Conservation (phyloP, 176 grass and related monocot genomes). For the Phoenix dactylifera region DNA sequence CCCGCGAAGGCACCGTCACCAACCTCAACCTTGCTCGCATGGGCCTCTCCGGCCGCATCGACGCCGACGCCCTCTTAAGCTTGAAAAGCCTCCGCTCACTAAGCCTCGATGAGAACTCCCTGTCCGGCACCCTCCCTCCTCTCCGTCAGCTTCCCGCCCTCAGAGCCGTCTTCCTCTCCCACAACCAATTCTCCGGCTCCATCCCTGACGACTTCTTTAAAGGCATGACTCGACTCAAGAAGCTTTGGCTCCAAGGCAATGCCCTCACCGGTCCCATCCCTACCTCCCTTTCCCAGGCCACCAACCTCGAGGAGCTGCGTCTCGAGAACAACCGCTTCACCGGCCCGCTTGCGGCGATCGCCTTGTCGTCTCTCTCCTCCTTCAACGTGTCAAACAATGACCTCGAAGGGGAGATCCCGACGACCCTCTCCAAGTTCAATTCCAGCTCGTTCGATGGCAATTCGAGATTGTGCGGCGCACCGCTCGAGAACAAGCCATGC, state of each 20-base stretch:
- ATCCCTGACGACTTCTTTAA: constrained; percentile 6
- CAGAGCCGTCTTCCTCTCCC: constrained; percentile 7
- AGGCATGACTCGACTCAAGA: constrained; percentile 2
- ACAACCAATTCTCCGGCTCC: not conserved
- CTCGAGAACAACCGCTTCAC: constrained; percentile 12
- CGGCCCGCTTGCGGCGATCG: constrained; percentile 5
- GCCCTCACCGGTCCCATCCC: constrained; percentile 47
- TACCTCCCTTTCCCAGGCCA: constrained; percentile 1
- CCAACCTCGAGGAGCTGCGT: not conserved
- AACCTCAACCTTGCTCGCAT: constrained; percentile 49
- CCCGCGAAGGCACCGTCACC: constrained; percentile 18
- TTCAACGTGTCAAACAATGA: constrained; percentile 63
- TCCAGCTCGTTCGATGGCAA: constrained; percentile 43
- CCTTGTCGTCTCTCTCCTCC: constrained; percentile 32
- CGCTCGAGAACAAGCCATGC: constrained; percentile 23
- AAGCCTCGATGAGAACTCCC: not conserved
- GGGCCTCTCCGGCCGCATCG: constrained; percentile 45
- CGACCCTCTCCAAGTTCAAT: constrained; percentile 52
- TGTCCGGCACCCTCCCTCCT: constrained; percentile 6
- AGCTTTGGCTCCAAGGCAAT: constrained; percentile 23
- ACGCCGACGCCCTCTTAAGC: constrained; percentile 38
- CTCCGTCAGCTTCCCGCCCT: not conserved
- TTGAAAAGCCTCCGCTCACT: constrained; percentile 49
- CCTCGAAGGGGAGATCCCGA: constrained; percentile 56
- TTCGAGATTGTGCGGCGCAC: constrained; percentile 42